Base-by-base conservation (phyloP, 805 yeast genomes). In the Monosporozyma aerobia region DNA sequence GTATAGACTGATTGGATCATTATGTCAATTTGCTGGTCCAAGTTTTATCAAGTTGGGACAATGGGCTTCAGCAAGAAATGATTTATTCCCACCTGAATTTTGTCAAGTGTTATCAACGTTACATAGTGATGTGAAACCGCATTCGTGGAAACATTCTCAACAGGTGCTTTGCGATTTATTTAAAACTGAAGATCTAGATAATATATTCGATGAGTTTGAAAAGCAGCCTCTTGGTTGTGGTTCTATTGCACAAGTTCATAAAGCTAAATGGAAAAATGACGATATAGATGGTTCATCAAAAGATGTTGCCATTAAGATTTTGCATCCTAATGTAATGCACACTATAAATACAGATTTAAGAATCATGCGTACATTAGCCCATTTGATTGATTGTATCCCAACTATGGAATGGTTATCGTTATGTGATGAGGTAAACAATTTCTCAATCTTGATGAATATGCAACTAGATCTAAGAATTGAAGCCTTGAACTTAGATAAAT, bases 61-160 rank as follows among this genome's bases (percentile, higher is more conserved):
- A 72, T 94, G 99, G 99, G 99, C 99, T 0, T 97, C 97, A 2
- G 86, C 96, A 10, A 79, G 99, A 68, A 87, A 95, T 0, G 99
- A 94, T 69, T 85, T 94, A 35, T 92, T 94, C 70, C 85, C 96
- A 3, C 73, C 71, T 47, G 87, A 78, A 43, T 70, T 92, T 68
- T 92, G 98, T 66, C 78, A 79, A 23, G 90, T 87, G 62, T 70
- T 94, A 59, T 79, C 87, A 9, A 71, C 77, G 25, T 71, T 94
- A 52, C 99, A 94, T 67, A 87, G 97, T 5, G 80, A 88, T 63
- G 92, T 90, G 9, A 80, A 78, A 53, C 77, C 84, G 5, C 99
- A 94, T 71, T 71, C 85, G 0, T 67, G 87, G 33, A 58, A 63
- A 1, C 75, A 76, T 48, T 89, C 98, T 1, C 77, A 78, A 22